These are phyloP conservation scores for Penicillium lividum DNA, from an alignment of 495 filamentous ascomycete genomes.

Conservation along the genomic window DNA sequence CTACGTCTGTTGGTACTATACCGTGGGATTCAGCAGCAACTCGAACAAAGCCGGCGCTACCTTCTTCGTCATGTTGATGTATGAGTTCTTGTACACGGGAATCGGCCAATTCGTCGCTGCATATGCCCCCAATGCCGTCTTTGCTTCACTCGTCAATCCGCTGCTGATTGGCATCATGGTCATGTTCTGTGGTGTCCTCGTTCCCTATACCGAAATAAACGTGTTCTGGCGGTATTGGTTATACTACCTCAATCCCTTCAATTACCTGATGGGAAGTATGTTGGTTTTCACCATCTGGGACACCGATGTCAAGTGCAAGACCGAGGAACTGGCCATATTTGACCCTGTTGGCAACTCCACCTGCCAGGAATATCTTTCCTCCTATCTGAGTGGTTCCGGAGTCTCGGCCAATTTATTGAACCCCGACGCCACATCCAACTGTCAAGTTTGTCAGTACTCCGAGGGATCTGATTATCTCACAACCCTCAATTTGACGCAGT, in stretches of 20 bases:
- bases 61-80: too few relatives aligned
- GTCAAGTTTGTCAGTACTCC: slow-evolving; percentile 58
- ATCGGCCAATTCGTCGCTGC: too few relatives aligned
- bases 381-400: slow-evolving; percentile 48
- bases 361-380: slow-evolving; percentile 58
- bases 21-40: too few relatives aligned
- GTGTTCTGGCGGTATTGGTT: slow-evolving; percentile 74
- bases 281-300: slow-evolving; percentile 59
- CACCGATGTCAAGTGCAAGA: slow-evolving; percentile 54
- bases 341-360: slow-evolving; percentile 46
- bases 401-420: slow-evolving; percentile 55
- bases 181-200: slow-evolving; percentile 51
- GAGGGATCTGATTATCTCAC: slow-evolving; percentile 40
- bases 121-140: too few relatives aligned
- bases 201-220: slow-evolving; percentile 48
- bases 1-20: too few relatives aligned
- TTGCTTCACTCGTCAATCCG: slow-evolving; percentile 22
- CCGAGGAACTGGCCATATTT: slow-evolving; percentile 59
- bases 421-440: slow-evolving; percentile 50
- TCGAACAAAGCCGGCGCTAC: too few relatives aligned
- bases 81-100: too few relatives aligned
- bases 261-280: slow-evolving; percentile 64
- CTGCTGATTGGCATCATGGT: slow-evolving; percentile 55
- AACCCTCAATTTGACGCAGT: slow-evolving; percentile 40
- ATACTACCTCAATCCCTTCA: slow-evolving; percentile 71